Base-by-base conservation (phyloP, 106 monocot species). In the Dendrobium officinale region DNA sequence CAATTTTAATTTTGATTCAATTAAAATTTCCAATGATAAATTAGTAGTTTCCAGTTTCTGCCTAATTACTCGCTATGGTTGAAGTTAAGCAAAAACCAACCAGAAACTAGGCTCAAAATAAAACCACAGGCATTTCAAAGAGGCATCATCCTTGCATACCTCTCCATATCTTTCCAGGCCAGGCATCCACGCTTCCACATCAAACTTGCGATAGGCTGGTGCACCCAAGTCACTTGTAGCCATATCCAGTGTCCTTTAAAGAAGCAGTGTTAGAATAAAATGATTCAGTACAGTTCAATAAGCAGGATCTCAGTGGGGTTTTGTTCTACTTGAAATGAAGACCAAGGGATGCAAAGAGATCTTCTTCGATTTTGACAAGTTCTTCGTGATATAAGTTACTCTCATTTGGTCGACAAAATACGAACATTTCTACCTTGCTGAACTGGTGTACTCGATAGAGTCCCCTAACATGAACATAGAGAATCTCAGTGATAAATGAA, bases 151-250 rank as follows among this genome's bases (percentile, higher is more conserved):
- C 16, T 72, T 1, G 27, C 37, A 75, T 88, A 99, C 98, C 95
- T 99, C 98, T 13, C 98, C 98, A 72, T 93, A 99, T 6, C 98
- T 89, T 54, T 85, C 92, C 70, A 99, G 81, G 31, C 98, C 98
- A 33, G 98, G 95, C 98, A 99, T 99, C 98, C 95, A 99, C 56
- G 98, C 98, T 79, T 99, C 98, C 9, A 99, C 86, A 80, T 99
- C 98, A 86, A 92, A 99, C 77, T 99, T 99, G 55, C 98, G 91
- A 76, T 92, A 99, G 26, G 98, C 95, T 41, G 98, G 98, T 49
- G 98, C 92, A 72, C 98, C 98, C 83, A 95, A 82, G 85, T 99
- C 95, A 80, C 92, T 91, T 10, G 95, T 88, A 77, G 95, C 88
- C 98, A 99, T 99, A 83, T 99, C 98, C 82, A 99, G 75, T n/a